phyloP scores from a whole-genome alignment of 2,329 filamentous ascomycete genomes.

The Pestalotiopsis fici region DNA sequence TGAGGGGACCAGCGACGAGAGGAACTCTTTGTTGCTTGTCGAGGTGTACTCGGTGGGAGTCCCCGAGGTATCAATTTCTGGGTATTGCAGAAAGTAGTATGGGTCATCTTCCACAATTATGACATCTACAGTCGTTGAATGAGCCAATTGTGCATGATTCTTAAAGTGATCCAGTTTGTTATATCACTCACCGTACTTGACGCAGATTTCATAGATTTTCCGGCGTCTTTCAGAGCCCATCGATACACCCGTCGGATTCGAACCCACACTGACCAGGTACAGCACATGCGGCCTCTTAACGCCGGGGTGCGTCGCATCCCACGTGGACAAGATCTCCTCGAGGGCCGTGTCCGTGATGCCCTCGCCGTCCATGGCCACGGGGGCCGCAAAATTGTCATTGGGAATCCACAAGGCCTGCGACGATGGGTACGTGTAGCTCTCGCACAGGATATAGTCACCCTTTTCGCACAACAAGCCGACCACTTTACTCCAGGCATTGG shows the following conservation, averaged over 20 bases:
- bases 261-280: conserved; percentile 50
- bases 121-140: conserved; percentile 23
- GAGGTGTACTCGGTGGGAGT: not conserved
- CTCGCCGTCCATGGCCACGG: conserved; percentile 24
- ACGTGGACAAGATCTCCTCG: conserved; percentile 18
- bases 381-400: conserved; percentile 24
- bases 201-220: conserved; percentile 29
- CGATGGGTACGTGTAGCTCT: conserved; percentile 32
- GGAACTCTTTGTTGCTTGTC: not conserved
- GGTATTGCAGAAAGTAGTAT: conserved; percentile 71
- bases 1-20: conserved; percentile 54
- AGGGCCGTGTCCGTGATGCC: conserved; percentile 24
- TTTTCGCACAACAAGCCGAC: conserved; percentile 29
- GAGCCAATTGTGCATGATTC: not conserved
- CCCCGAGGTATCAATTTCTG: conserved; percentile 23
- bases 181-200: conserved; percentile 28
- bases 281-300: conserved; percentile 14
- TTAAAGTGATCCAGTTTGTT: too few species aligned
- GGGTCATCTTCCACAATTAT: conserved; percentile 72
- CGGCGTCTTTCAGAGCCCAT: conserved; percentile 54
- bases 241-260: conserved; percentile 71
- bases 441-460: conserved; percentile 27
- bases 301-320: conserved; percentile 18
- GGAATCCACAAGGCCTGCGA: conserved; percentile 31
- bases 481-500: conserved; percentile 31